Conservation (phyloP, 2,329 filamentous ascomycete genomes). For the Malbranchea zuffiana region DNA sequence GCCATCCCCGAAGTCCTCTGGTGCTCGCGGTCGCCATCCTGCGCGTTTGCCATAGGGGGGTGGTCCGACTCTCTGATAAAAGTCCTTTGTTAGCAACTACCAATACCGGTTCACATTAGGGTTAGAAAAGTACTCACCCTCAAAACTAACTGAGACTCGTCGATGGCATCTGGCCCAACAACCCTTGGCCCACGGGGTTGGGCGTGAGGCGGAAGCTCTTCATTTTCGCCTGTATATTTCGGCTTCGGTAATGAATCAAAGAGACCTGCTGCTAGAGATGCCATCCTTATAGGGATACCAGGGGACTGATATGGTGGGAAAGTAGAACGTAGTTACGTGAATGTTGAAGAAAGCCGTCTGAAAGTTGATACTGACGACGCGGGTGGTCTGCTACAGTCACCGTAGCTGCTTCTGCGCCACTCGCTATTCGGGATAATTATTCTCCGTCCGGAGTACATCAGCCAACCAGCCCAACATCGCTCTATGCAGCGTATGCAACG, state of each 20-base stretch:
- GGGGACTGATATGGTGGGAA: too few species aligned
- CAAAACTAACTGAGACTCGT: slow-evolving; percentile 75
- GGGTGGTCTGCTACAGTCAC: too few species aligned
- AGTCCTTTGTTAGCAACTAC: not conserved
- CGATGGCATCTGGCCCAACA: slow-evolving; percentile 64
- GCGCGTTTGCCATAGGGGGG: slow-evolving; percentile 77
- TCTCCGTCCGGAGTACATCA: too few species aligned
- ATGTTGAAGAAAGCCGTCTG: not conserved
- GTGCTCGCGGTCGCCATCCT: slow-evolving; percentile 79
- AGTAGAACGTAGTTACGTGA: too few species aligned
- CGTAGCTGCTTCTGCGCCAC: too few species aligned
- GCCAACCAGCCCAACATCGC: too few species aligned
- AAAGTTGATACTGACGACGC: not conserved
- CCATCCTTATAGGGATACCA: slow-evolving; percentile 12
- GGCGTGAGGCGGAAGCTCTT: slow-evolving; percentile 60
- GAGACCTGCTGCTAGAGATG: slow-evolving; percentile 57
- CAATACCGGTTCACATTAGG: slow-evolving; percentile 1
- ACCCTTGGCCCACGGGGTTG: slow-evolving; percentile 73
- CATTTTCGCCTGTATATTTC: slow-evolving; percentile 81
- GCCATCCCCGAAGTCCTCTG: slow-evolving; percentile 91
- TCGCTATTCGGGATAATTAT: too few species aligned
- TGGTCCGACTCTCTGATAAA: slow-evolving; percentile 57
- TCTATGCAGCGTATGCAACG: too few species aligned
- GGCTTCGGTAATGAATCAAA: slow-evolving; percentile 76
- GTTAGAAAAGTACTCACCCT: slow-evolving; percentile 42